phyloP scores from a whole-genome alignment of 768 basidiomycete genomes.

The Ramaria sp. region DNA sequence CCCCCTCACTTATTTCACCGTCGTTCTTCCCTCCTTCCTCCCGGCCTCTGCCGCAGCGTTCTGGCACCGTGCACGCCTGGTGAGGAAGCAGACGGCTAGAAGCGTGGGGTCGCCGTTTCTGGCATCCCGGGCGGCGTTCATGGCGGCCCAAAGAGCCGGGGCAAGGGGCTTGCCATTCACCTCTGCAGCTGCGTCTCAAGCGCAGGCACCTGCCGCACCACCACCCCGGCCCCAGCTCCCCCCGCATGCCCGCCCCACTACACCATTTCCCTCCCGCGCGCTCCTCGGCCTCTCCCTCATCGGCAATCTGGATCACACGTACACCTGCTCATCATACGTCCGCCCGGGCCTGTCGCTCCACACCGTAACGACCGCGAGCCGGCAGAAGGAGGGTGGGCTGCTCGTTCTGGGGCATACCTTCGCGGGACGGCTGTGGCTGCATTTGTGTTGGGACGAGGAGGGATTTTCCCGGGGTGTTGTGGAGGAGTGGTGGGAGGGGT shows the following conservation, averaged over 20 bases:
- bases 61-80: slow-evolving; percentile 14
- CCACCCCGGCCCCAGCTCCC: not conserved
- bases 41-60: slow-evolving; percentile 11
- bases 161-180: too few relatives aligned
- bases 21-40: slow-evolving; percentile 14
- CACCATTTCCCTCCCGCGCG: not conserved
- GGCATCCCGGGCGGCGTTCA: slow-evolving; percentile 11
- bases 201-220: not conserved
- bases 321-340: not conserved
- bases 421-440: not conserved
- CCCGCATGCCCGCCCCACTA: not conserved
- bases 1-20: slow-evolving; percentile 15
- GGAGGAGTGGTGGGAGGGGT: slow-evolving; percentile 1
- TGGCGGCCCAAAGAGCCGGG: slow-evolving; percentile 11
- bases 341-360: not conserved
- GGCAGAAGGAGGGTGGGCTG: not conserved
- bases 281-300: slow-evolving; percentile 1
- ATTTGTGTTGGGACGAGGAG: slow-evolving; percentile 2
- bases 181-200: not conserved
- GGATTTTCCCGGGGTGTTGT: not conserved
- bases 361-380: not conserved
- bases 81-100: slow-evolving; percentile 12
- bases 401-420: slow-evolving; percentile 4
- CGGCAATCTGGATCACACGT: not conserved
- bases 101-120: slow-evolving; percentile 13